Percentiles rank a stretch among this genome's conserved stretches.
Evolutionary conservation across 164 flowering plant species (phyloP).

Genomic region (Annona squamosa): DNA sequence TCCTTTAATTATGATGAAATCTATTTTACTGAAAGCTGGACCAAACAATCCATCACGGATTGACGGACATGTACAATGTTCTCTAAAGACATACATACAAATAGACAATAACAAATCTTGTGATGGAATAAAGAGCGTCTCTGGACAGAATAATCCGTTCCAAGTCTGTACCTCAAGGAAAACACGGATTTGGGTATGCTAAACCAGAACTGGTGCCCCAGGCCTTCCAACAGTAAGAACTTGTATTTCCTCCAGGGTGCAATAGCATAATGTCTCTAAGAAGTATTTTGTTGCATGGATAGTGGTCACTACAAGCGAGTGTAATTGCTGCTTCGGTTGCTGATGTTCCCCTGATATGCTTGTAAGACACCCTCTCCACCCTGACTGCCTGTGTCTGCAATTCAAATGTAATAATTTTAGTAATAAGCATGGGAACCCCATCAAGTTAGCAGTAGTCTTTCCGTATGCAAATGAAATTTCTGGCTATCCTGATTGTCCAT

Average conservation of each 20-base stretch:
- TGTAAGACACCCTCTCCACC: slow-evolving; percentile 51
- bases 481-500: no score
- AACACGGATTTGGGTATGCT: slow-evolving; percentile 59
- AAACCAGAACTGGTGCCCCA: slow-evolving; percentile 46
- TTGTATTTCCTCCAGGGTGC: slow-evolving; percentile 26
- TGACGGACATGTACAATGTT: not conserved
- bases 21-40: not conserved
- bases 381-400: slow-evolving; percentile 65
- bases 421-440: not conserved
- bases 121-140: slow-evolving; percentile 11
- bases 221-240: slow-evolving; percentile 80
- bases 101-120: not conserved
- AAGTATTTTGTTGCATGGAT: slow-evolving; percentile 56
- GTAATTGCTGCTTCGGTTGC: slow-evolving; percentile 68
- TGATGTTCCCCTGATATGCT: slow-evolving; percentile 63
- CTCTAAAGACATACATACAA: not conserved
- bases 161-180: slow-evolving; percentile 25
- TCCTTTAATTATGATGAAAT: not conserved
- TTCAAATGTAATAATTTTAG: not conserved
- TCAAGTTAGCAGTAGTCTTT: not conserved
- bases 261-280: slow-evolving; percentile 54
- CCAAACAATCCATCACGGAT: not conserved
- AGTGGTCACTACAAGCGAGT: slow-evolving; percentile 72
- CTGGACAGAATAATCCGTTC: slow-evolving; percentile 21
- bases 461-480: not conserved